Base-by-base conservation (phyloP, 2,329 filamentous ascomycete genomes). In the Albophoma yamanashiensis region DNA sequence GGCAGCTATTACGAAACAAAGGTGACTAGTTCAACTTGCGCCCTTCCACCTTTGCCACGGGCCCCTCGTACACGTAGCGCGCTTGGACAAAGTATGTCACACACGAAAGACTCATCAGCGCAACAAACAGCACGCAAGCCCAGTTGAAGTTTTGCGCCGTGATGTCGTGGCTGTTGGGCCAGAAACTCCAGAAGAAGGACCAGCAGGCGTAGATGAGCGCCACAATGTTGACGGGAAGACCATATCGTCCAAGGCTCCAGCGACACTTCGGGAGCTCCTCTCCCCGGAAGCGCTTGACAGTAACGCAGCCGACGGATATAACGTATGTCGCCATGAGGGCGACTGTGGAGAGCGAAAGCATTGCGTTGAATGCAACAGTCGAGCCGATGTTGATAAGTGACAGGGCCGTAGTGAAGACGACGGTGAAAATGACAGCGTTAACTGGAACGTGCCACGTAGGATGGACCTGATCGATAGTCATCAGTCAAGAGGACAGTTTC, bases 171-270 rank as follows among this genome's bases (percentile, higher is more conserved):
- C 57, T 59, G 40, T 62, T 62, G 36, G 61, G 61, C 61, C 62
- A 64, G 59, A 64, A 62, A 38, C 60, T 64, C 59, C 61, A 64
- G 56, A 52, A 67, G 22, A 59, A 67, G 22, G 61, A 66, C 64
- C 58, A 67, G 59, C 43, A 62, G 12, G 65, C 61, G 53, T 67
- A 67, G 1, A 64, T 40, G 20, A 67, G 59, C 12, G 66, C 66
- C 4, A 64, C 43, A 17, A 73, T 67, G 59, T 79, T 78, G 59
- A 78, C 61, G 22, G 68, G 62, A 1, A 77, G 63, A 0, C 76
- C 75, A 50, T 67, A 71, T 9, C 64, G 64, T 0, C 76, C 74
- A 14, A 79, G 70, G 45, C 64, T 70, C 73, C 70, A 78, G 31
- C 70, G 67, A 11, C 69, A 67, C 0, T 66, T 68, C 0, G 74